Base-by-base conservation (phyloP, 75 land plant genomes). In the Picea glauca region DNA sequence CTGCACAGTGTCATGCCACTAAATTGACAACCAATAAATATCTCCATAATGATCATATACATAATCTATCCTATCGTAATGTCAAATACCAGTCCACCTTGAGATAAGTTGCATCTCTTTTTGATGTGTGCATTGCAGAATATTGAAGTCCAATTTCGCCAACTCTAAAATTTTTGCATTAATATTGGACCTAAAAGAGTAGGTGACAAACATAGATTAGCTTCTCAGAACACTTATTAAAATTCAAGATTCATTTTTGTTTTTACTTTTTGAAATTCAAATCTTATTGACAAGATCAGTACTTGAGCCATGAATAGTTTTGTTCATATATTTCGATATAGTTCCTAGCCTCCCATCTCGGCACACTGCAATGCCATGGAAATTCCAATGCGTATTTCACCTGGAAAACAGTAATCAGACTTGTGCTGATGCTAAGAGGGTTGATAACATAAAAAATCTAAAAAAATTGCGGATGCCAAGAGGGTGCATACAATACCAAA, bases 141-240 rank as follows among this genome's bases (percentile, higher is more conserved):
- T 73, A n/a, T 30, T 76, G 15, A 35, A 62, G 13, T 26, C 56
- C 8, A 62, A 15, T 73, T 54, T 40, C 30, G 21, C 26, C 0
- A 64, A 1, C 14, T 64, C 33, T 26, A 64, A 64, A 64, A 64
- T 3, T 3, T 64, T 64, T 31, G 3, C 3, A 13, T 64, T 64
- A 30, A 2, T 60, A 8, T 83, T 78, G 46, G 65, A 23, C 58
- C 18, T 20, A 0, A 26, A 54, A 2, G 81, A 23, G 62, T 78
- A 78, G 33, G 13, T 60, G 33, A 62, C 60, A 2, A 85, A 82
- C 68, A 80, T 70, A 13, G 76, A 60, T 83, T 80, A 3, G 43
- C 43, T 4, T 40, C 0, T 40, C 43, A 81, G n/a, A 21, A 72
- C 79, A 2, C 80, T 58, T 73, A 73, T 20, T 78, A 14, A 86